Evolutionary conservation across 345 rosid genomes (phyloP).

Genomic region (Eucalyptus curtisii): DNA sequence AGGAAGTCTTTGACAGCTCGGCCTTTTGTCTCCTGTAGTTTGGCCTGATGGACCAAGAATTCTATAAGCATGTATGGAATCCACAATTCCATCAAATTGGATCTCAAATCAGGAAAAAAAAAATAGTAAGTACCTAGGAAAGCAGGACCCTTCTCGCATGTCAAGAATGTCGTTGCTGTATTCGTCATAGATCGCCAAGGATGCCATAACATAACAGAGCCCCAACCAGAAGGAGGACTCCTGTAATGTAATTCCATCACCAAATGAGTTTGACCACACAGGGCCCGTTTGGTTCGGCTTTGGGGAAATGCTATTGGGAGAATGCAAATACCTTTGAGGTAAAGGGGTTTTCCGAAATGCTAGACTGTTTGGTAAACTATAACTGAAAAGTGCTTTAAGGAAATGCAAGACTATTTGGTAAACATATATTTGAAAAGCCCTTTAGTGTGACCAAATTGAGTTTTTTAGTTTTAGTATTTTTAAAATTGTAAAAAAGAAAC

Average conservation of each 20-base stretch:
- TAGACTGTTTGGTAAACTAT: too few species aligned
- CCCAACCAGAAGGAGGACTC: conserved; percentile 87
- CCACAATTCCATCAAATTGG: background rate
- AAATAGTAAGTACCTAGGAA: conserved; percentile 44
- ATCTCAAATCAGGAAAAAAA: background rate
- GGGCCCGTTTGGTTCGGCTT: too few species aligned
- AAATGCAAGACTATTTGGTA: too few species aligned
- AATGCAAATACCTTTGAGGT: too few species aligned
- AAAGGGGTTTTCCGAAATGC: too few species aligned
- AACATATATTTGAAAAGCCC: too few species aligned
- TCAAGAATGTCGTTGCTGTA: conserved; percentile 86
- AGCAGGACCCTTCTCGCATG: conserved; percentile 90
- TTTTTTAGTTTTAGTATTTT: too few species aligned
- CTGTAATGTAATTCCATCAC: conserved; percentile 35
- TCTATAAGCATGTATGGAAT: background rate
- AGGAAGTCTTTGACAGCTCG: conserved; percentile 5
- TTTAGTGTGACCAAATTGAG: too few species aligned
- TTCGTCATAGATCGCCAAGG: conserved; percentile 80
- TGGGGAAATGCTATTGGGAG: too few species aligned
- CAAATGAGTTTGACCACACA: background rate
- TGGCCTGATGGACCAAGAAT: conserved; percentile 28
- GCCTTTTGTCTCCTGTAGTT: conserved; percentile 19
- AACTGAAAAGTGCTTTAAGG: too few species aligned
- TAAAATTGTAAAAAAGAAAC: too few species aligned
- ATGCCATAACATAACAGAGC: conserved; percentile 62